Evolutionary conservation across 352 stramenopile species (phyloP), one percentile per base, ranked within the genome.

Genomic region (Pythium dissotocum): DNA sequence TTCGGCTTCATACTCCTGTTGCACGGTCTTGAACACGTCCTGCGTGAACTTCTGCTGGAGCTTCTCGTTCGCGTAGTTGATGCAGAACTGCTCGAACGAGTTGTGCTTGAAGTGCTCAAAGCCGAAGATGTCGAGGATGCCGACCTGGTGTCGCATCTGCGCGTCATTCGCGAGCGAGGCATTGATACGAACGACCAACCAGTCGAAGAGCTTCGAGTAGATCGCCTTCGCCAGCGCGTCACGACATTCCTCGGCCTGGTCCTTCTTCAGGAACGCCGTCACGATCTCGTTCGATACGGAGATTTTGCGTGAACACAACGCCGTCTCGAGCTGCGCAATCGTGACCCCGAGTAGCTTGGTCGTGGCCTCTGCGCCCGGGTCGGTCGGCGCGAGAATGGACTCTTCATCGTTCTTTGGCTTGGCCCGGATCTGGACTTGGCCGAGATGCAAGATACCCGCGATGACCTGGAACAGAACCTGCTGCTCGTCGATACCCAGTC

Each of bases 171-270:
- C 76, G 6, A 95, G 69, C 16, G 87, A 97, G 10, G 65, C 72
- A 59, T 95, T 95, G 70, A 95, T 92, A 30, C 74, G 84, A 38
- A 88, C 78, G 40, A 99, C 96, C 16, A 99, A 77, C 96, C 96
- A 99, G 63, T 98, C 80, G 69, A 99, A 99, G 12, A 99, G 67
- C 64, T 95, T 97, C 3, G 90, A 96, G 75, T 99, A 99, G 46
- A 98, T 91, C 44, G 97, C 83, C 79, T 99, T 99, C 0, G 96
- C 91, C 26, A 99, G 83, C 7, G 95, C 95, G 72, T 99, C 96
- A 13, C 95, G 80, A 52, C 90, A 97, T 70, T 98, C 94, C 14
- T 82, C 68, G 0, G 97, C 97, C 63, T 96, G 90, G 33, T 90
- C 92, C 16, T 96, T 92, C 21, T 79, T 78, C 42, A 98, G 74